Base-by-base conservation (phyloP, 1,139 yeast genomes). In the Blastobotrys apis region DNA sequence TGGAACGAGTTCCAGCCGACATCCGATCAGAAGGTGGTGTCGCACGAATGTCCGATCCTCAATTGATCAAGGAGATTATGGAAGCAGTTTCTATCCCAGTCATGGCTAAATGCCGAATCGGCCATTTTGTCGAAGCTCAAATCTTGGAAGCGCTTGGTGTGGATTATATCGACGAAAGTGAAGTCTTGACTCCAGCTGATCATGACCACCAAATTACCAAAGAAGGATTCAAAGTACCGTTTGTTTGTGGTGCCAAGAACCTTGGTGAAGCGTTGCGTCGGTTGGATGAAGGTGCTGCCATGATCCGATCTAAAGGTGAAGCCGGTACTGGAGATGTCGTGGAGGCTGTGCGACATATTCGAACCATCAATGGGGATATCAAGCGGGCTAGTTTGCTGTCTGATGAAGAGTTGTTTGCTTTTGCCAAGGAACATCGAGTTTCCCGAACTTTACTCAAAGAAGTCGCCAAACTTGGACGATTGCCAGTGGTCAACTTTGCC, bases 241-340 rank as follows among this genome's bases (percentile, higher is more conserved):
- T 84, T 64, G 94, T 85, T 16, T 85, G 95, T 64, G 95, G 95
- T 32, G 88, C 94, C 48, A 81, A 80, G 62, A 78, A 84, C 66
- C 73, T 85, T 52, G 94, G 94, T 40, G 94, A 85, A 64, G 94
- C 94, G 2, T 73, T 85, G 56, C 78, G 94, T 65, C 76, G 95
- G 63, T 74, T 85, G 58, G 69, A 74, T 54, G 95, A 85, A 66
- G 94, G 94, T 54, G 94, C 94, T 34, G 90, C 92, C 37, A 84
- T 85, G 92, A 77, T 85, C 60, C 76, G 94, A 64, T 81, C 94
- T 52, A 85, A 84, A 67, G 94, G 94, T 53, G 94, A 84, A 64
- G 94, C 94, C 19, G 95, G 94, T 39, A 84, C 94, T 36, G 95
- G 95, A 42, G 94, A 84, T 63, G 81, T 84, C 44, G 78, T 86